Evolutionary conservation across 208 protist genomes (phyloP).

Genomic region (Crithidia sp.): DNA sequence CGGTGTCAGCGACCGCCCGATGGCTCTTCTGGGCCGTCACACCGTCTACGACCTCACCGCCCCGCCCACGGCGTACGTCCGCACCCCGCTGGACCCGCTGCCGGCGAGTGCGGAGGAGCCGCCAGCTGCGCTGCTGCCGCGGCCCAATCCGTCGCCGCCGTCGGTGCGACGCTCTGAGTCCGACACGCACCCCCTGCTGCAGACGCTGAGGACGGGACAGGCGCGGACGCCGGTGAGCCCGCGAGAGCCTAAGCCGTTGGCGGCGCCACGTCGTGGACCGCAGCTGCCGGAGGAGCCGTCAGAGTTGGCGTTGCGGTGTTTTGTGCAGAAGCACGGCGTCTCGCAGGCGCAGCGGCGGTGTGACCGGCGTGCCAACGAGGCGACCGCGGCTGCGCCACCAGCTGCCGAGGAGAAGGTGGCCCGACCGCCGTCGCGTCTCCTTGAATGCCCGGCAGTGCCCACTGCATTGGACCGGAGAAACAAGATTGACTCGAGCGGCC

Average conservation of each 20-base stretch:
- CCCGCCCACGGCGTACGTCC: constrained; percentile 6
- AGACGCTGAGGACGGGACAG: background rate
- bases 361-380: background rate
- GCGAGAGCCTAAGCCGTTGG: background rate
- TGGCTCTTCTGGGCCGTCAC: constrained; percentile 2
- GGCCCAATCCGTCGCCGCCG: background rate
- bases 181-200: background rate
- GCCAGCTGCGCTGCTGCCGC: background rate
- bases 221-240: background rate
- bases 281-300: background rate
- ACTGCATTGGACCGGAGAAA: too few relatives aligned
- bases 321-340: constrained; percentile 2
- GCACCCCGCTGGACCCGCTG: constrained; percentile 4
- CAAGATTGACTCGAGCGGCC: too few relatives aligned
- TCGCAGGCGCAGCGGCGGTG: background rate
- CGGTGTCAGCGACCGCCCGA: constrained; percentile 1
- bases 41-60: constrained; percentile 4
- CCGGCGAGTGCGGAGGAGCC: background rate
- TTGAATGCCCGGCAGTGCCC: too few relatives aligned
- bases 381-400: too few relatives aligned
- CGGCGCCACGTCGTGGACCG: background rate
- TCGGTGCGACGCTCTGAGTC: background rate
- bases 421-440: too few relatives aligned
- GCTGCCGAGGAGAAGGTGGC: too few relatives aligned
- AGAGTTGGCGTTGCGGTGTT: background rate